Percentiles rank a stretch among this genome's conserved stretches.
Conservation (phyloP, 768 basidiomycete genomes). For the Paxillus rubicundulus region DNA sequence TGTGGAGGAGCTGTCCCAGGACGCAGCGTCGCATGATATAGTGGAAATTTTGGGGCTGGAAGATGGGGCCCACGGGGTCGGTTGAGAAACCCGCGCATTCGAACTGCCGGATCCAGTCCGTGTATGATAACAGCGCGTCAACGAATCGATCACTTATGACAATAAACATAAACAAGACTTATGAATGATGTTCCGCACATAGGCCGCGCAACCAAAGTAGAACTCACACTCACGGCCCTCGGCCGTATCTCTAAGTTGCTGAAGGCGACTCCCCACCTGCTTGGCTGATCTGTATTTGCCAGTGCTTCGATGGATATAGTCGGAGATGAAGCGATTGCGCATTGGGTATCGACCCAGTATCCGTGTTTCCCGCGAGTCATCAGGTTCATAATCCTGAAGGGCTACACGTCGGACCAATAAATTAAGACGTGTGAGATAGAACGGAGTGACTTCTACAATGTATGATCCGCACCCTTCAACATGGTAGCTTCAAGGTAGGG, state of each 20-base stretch:
- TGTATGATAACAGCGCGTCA: conserved; percentile 34
- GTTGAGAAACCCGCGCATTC: conserved; percentile 19
- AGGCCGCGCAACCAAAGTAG: conserved; percentile 18
- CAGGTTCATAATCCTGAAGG: conserved; percentile 68
- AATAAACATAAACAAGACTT: conserved; percentile 28
- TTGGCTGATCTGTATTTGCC: conserved; percentile 72
- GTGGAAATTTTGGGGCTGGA: conserved; percentile 16
- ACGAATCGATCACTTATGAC: conserved; percentile 34
- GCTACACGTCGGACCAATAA: conserved; percentile 39
- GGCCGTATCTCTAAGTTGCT: conserved; percentile 73
- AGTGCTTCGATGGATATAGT: conserved; percentile 68
- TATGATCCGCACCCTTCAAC: conserved; percentile 56
- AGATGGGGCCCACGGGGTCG: conserved; percentile 11
- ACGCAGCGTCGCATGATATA: conserved; percentile 23
- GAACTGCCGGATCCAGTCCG: conserved; percentile 21
- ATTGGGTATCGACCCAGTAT: conserved; percentile 74
- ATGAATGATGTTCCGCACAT: conserved; percentile 27
- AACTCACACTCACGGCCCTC: conserved; percentile 68
- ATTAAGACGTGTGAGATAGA: conserved; percentile 7
- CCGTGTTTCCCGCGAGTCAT: conserved; percentile 69
- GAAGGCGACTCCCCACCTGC: conserved; percentile 78
- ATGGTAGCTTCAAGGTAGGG: conserved; percentile 75
- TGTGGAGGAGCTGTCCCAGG: conserved; percentile 18
- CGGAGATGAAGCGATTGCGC: conserved; percentile 78
- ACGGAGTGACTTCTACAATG: background rate